Evolutionary conservation across 2,329 filamentous ascomycete genomes (phyloP), one percentile per base, ranked within the genome.

Genomic region (Ophiostoma ulmi): DNA sequence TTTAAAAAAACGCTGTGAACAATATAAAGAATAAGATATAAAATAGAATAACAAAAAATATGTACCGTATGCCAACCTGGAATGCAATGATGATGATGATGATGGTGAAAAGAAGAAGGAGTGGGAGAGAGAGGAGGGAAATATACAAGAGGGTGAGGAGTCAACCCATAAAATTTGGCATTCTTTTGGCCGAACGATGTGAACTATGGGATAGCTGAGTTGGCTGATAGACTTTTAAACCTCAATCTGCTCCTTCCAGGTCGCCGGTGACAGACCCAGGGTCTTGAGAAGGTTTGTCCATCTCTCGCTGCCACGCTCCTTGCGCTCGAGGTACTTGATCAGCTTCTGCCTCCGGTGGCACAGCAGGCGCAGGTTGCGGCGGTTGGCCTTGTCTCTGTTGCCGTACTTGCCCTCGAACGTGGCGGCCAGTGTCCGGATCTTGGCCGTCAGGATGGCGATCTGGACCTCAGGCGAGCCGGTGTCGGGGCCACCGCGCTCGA

Each of bases 391-490:
- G 78, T 99, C 95, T 78, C 90, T 93, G 79, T 91, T 87, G 5
- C 90, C 92, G 75, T 83, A 81, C 72, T 88, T 86, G 61, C 83
- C 84, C 77, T 90, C 85, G 69, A 97, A 80, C 74, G 90, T 89
- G 75, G 91, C 85, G 20, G 91, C 90, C 68, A 99, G 80, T 35
- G 90, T 89, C 73, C 92, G 86, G 78, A 99, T 99, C 85, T 97
- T 98, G 71, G 93, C 87, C 3, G 95, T 99, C 78, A 99, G 80
- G 75, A 99, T 96, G 65, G 93, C 94, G 75, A 96, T 93, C 83
- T 99, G 95, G n/a, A 99, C 96, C 81, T 99, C 95, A 7, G 92
- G 92, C 76, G 92, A 97, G 48, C 95, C 95, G 0, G 94, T 99
- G 78, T 99, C 95, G 5, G 91, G 91, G 0, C 95, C 95, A n/a